Conservation (phyloP, 176 grass and related monocot genomes). For the Rhynchospora pubera region DNA sequence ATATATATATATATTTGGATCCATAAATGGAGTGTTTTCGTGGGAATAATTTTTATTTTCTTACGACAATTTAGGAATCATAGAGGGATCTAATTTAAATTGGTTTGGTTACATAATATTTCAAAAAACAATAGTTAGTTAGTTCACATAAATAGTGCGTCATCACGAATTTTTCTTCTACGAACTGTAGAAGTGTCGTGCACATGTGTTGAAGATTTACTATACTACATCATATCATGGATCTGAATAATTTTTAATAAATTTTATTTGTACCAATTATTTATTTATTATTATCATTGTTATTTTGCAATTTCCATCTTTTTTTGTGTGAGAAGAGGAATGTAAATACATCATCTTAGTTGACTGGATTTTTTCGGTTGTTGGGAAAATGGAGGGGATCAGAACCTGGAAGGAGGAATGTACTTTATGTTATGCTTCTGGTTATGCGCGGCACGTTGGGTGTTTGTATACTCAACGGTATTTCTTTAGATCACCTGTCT, state of each 20-base stretch:
- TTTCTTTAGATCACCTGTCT: neutral
- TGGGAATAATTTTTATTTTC: too few species aligned
- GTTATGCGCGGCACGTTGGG: neutral
- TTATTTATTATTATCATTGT: neutral
- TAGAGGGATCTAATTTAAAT: too few species aligned
- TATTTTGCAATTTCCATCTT: neutral
- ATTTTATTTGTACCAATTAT: too few species aligned
- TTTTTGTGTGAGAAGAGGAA: neutral
- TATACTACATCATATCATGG: neutral
- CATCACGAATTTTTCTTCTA: neutral
- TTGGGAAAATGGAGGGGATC: neutral
- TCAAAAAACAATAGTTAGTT: neutral
- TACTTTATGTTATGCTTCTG: neutral
- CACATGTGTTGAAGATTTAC: neutral
- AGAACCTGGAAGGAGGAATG: neutral
- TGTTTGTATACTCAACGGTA: neutral
- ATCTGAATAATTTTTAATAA: too few species aligned
- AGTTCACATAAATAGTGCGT: neutral
- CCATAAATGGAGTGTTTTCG: too few species aligned
- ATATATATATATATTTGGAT: too few species aligned
- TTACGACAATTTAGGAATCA: too few species aligned
- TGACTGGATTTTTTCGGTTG: neutral
- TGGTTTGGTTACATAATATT: neutral
- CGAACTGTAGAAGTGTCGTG: neutral
- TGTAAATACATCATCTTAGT: neutral